Evolutionary conservation across 2,329 filamentous ascomycete genomes (phyloP).

Genomic region (Sclerotinia subarctica): DNA sequence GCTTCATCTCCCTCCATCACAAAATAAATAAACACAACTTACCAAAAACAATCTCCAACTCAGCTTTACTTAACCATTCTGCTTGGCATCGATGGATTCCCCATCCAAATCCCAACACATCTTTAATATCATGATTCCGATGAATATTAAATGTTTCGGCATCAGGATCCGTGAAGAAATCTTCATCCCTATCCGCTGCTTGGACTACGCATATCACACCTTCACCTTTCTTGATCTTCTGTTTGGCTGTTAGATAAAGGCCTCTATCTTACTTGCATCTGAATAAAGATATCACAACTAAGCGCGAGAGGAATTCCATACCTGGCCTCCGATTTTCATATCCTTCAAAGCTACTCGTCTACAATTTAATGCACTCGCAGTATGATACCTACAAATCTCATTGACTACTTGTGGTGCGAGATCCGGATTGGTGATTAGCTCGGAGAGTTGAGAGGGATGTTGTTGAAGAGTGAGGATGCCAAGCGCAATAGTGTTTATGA

Average conservation of each 20-base stretch:
- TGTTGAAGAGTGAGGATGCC: conserved; percentile 46
- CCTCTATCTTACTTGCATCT: too few species aligned
- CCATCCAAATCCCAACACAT: conserved; percentile 47
- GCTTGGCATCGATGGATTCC: conserved; percentile 48
- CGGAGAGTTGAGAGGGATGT: conserved; percentile 44
- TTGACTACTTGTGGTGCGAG: conserved; percentile 44
- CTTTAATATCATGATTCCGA: conserved; percentile 39
- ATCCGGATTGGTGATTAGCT: conserved; percentile 42
- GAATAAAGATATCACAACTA: too few species aligned
- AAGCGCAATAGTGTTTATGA: conserved; percentile 51
- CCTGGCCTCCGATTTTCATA: conserved; percentile 44
- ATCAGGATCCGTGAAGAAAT: conserved; percentile 40
- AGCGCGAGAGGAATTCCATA: not conserved
- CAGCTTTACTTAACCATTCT: conserved; percentile 44
- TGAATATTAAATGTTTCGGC: conserved; percentile 47
- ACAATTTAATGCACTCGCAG: conserved; percentile 47
- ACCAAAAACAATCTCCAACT: conserved; percentile 46
- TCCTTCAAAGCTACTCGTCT: conserved; percentile 49
- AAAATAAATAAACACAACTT: conserved; percentile 26
- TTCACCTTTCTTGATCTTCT: conserved; percentile 41
- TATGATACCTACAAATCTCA: conserved; percentile 50
- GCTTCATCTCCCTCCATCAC: not conserved
- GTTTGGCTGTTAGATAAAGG: too few species aligned
- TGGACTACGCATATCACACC: conserved; percentile 49
- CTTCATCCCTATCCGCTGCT: conserved; percentile 48